phyloP scores from a whole-genome alignment of 805 yeast species.

The Nakazawaea peltata region DNA sequence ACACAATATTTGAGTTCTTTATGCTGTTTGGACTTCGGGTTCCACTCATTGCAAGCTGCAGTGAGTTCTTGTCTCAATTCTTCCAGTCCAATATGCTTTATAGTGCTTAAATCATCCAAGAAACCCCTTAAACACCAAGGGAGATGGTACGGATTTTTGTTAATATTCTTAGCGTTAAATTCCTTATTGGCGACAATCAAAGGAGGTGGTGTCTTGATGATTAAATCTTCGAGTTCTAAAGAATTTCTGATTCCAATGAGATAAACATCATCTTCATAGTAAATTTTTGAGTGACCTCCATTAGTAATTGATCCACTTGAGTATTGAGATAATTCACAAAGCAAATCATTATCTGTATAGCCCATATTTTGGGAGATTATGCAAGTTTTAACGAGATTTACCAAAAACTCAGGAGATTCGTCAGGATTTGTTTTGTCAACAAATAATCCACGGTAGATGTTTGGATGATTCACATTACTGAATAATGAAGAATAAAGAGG shows the following conservation, averaged over 20 bases:
- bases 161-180: slow-evolving; percentile 37
- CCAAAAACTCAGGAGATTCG: slow-evolving; percentile 31
- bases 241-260: slow-evolving; percentile 65
- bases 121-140: slow-evolving; percentile 94
- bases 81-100: slow-evolving; percentile 42
- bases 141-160: slow-evolving; percentile 72
- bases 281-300: slow-evolving; percentile 83
- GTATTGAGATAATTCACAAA: slow-evolving; percentile 59
- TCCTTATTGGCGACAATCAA: slow-evolving; percentile 34
- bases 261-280: slow-evolving; percentile 73
- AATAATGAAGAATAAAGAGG: slow-evolving; percentile 88
- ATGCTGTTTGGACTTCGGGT: slow-evolving; percentile 68
- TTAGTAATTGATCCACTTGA: slow-evolving; percentile 69
- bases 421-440: slow-evolving; percentile 37
- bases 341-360: slow-evolving; percentile 21
- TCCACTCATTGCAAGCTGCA: slow-evolving; percentile 70
- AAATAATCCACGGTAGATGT: slow-evolving; percentile 76
- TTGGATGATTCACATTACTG: slow-evolving; percentile 75
- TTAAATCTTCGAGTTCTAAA: slow-evolving; percentile 63
- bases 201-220: slow-evolving; percentile 24
- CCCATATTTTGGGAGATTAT: slow-evolving; percentile 20
- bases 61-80: slow-evolving; percentile 34
- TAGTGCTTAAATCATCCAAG: slow-evolving; percentile 47
- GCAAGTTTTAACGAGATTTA: slow-evolving; percentile 24
- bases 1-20: slow-evolving; percentile 67